Evolutionary conservation across 208 protist species (phyloP), one percentile per base, ranked within the genome.

Genomic region (Crithidia fasciculata): DNA sequence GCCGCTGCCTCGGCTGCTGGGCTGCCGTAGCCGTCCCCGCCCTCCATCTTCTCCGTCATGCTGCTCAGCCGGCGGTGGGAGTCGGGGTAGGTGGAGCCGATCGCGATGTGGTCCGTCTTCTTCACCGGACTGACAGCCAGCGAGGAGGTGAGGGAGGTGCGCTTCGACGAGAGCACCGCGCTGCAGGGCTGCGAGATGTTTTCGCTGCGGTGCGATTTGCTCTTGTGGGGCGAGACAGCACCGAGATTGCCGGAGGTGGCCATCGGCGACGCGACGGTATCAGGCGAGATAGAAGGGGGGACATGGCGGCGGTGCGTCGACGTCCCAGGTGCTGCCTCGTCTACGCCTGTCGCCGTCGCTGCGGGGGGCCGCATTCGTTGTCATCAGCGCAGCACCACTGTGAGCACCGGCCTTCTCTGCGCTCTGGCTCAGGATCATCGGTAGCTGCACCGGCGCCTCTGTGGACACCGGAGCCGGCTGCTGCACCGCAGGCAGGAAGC

Each of bases 391-490:
- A 40, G 62, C 62, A 49, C 9, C 45, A 49, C 9, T 2, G 2
- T 8, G 9, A 49, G 45, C 45, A 15, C 12, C 50, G 5, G 57
- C 19, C 2, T 73, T 73, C 40, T 65, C 57, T 2, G 47, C 13
- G 36, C 45, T 57, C 49, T 56, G 45, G 47, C 53, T 45, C 7
- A 58, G 28, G 16, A 79, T 70, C 67, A 63, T 72, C 18, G 74
- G 74, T 50, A 79, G 61, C 67, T 79, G 74, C 59, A 79, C 37
- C 43, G 73, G 19, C 8, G 7, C 47, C 6, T 72, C 66, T 36
- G 50, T 12, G 10, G 50, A n/a, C 59, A 55, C 15, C 12, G 45
- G 43, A 9, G 56, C 8, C 5, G 47, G 44, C 16, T 16, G 53
- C 44, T 36, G 6, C 44, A 64, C 54, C 36, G 45, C 28, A 3